phyloP scores from a whole-genome alignment of 345 rosid genomes.

The Lagerstroemia speciosa region DNA sequence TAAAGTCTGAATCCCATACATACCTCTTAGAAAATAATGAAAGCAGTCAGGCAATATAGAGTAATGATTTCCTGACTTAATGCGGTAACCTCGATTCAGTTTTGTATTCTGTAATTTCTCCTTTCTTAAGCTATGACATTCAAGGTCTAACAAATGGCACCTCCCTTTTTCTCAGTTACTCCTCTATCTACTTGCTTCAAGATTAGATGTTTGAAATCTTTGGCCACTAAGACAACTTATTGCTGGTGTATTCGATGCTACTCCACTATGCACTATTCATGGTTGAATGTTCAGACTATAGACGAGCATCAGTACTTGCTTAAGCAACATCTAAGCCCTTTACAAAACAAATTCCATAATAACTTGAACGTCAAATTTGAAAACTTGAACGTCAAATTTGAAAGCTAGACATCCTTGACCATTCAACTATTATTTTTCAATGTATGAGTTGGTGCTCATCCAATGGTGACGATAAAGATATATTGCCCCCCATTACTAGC shows the following conservation, averaged over 20 bases:
- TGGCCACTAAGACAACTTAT: neutral
- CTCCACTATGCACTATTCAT: too few relatives aligned
- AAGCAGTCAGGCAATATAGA: neutral
- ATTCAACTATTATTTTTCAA: neutral
- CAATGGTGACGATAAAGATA: neutral
- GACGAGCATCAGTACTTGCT: neutral
- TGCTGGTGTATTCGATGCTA: too few relatives aligned
- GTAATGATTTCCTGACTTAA: neutral
- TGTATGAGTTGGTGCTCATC: neutral
- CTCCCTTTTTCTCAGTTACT: neutral
- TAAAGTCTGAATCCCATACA: neutral
- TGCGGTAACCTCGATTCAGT: neutral
- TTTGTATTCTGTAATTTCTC: neutral
- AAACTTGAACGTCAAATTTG: neutral
- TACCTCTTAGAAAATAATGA: neutral
- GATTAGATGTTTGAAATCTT: neutral
- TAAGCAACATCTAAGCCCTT: too few relatives aligned
- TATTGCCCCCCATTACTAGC: neutral
- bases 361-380: neutral
- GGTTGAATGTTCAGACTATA: neutral
- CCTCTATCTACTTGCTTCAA: too few relatives aligned
- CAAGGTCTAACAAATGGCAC: neutral
- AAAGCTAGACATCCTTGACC: too few relatives aligned
- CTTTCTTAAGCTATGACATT: neutral
- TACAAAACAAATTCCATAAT: neutral